Base-by-base conservation (phyloP, 495 filamentous ascomycete genomes). In the Penicillium angulare region DNA sequence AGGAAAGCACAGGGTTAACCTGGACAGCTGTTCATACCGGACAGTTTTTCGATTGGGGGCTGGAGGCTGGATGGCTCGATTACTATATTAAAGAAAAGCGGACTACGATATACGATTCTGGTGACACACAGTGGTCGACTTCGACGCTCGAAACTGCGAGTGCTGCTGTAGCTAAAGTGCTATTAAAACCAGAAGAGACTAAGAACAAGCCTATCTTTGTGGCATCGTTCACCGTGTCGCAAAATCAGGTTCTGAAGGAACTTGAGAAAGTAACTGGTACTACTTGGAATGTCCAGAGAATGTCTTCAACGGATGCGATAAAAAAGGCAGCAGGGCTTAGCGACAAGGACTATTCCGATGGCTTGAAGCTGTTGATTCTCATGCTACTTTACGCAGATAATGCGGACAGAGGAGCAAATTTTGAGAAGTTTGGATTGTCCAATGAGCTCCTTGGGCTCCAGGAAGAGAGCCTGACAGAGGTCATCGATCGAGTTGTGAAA, bases 331-430 rank as follows among this genome's bases (percentile, higher is more conserved):
- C 16, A 5, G 27, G 21, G 43, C 43, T 33, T 33, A 17, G 33
- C 17, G n/a, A 27, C 10, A 32, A 44, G 27, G 41, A 44, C 23
- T 44, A 44, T 18, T 44, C 43, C 7, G 43, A 45, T 29, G 43
- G 43, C 7, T 17, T 33, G 43, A 45, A 45, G 43, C 27, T 45
- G 15, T 27, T 45, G 12, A 4, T 45, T 45, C 27, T 45, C 5
- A 45, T 45, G 43, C 43, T 45, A 1, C 43, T 45, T 2, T 45
- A 45, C 13, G 26, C 43, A 23, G 43, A 45, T 45, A 27, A 45
- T 45, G 27, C 16, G 21, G 26, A 45, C 2, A 45, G 43, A 21
- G 43, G 43, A 18, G 43, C 27, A 5, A 5, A 45, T 13, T 45
- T 45, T 34, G 27, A 32, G 26, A 45, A 45, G 24, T 27, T 29